These are phyloP conservation scores for Hypoxylon sp. DNA, from an alignment of 2,329 filamentous ascomycete genomes.

Conservation along the genomic window DNA sequence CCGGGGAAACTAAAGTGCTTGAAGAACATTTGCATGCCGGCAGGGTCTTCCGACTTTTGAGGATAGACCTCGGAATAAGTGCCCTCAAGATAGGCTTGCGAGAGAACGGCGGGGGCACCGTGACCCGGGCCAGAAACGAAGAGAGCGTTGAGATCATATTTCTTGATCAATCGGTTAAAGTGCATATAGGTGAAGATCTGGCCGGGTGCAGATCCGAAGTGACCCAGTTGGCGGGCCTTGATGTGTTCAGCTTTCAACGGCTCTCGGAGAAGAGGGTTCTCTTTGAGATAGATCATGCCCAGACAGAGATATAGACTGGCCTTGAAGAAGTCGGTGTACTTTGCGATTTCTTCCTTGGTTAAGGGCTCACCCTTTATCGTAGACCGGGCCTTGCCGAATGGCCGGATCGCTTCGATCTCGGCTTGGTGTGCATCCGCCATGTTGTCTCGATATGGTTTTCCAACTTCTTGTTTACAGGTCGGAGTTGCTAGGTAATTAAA, in stretches of 20 bases:
- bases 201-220: conserved; percentile 85
- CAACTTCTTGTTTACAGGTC: conserved; percentile 13
- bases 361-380: conserved; percentile 75
- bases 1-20: conserved; percentile 88
- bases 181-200: conserved; percentile 87
- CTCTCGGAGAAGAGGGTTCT: conserved; percentile 80
- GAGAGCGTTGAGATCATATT: conserved; percentile 79
- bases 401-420: conserved; percentile 70
- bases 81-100: conserved; percentile 83
- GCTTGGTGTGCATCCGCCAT: conserved; percentile 49
- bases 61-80: conserved; percentile 84
- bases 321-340: conserved; percentile 80
- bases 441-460: conserved; percentile 11
- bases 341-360: conserved; percentile 74
- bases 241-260: conserved; percentile 78
- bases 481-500: conserved; percentile 4
- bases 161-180: conserved; percentile 86
- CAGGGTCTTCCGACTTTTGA: conserved; percentile 76
- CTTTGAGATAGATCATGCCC: conserved; percentile 84
- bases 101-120: conserved; percentile 81
- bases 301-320: conserved; percentile 81
- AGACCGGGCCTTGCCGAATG: conserved; percentile 76
- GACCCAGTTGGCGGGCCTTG: conserved; percentile 80
- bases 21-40: conserved; percentile 82
- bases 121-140: conserved; percentile 85